Evolutionary conservation across 306 rosid genomes (phyloP).

Genomic region (Dryas octopetala): DNA sequence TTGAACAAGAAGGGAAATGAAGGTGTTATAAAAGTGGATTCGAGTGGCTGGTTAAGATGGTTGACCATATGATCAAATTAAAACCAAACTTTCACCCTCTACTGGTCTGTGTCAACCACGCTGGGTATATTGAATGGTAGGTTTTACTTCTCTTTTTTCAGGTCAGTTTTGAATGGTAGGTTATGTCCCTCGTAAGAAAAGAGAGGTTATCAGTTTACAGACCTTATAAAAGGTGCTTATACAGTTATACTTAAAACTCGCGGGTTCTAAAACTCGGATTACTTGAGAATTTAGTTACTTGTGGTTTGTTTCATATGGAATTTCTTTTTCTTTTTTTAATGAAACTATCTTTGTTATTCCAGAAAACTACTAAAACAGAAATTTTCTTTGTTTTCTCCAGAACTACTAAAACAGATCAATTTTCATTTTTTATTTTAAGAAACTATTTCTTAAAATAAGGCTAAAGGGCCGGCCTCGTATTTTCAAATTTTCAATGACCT

Average conservation of each 20-base stretch:
- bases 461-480: too few relatives aligned
- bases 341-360: too few relatives aligned
- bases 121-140: constrained; percentile 13
- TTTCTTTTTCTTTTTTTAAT: too few relatives aligned
- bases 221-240: neutral
- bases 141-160: neutral
- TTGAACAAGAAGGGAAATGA: neutral
- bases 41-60: neutral
- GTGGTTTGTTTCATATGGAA: too few relatives aligned
- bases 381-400: too few relatives aligned
- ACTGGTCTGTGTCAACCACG: neutral
- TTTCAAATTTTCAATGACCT: too few relatives aligned
- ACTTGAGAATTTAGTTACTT: neutral
- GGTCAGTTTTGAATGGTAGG: constrained; percentile 22
- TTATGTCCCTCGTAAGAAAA: neutral
- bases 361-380: too few relatives aligned
- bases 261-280: neutral
- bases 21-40: neutral
- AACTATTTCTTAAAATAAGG: too few relatives aligned
- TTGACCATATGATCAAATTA: neutral
- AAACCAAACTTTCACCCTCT: neutral
- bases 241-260: neutral
- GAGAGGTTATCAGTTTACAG: neutral
- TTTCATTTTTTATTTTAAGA: too few relatives aligned
- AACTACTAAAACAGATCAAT: too few relatives aligned